Base-by-base conservation (phyloP, 805 yeast species). In the Lipomyces starkeyi region DNA sequence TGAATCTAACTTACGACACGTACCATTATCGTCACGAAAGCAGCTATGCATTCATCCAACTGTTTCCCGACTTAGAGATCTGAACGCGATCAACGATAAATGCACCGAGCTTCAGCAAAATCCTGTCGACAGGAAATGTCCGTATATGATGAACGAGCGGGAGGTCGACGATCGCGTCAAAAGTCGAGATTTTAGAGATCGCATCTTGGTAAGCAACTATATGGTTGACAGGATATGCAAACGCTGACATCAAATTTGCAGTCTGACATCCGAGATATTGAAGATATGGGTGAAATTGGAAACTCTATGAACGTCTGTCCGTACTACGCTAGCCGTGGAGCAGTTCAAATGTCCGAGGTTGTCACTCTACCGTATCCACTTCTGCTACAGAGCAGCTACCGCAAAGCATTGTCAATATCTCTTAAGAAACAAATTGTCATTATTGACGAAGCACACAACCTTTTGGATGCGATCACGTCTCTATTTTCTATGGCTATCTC, bases 381-480 rank as follows among this genome's bases (percentile, higher is more conserved):
- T 70, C 77, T 93, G 14, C 79, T 91, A 0, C 90, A 88, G 68
- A 83, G 83, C 13, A 80, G 82, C 7, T 80, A 95, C 0, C 81
- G 97, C 72, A 82, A 83, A 4, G 80, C 87, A 0, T 75, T 93
- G 56, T 85, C 86, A 0, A 75, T 93, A 5, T 83, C 87, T 54
- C 74, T 93, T 9, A 83, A 84, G 62, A 84, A 86, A 65, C 83
- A 93, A 0, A 84, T 93, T 1, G 86, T 94, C 0, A 85, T 94
- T 4, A 88, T 93, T 34, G 98, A 93, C 77, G 98, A 93, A 76
- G 98, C 98, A 0, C 98, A 93, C 76, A 93, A 93, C 76, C 79
- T 93, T 56, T 76, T 92, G 35, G 97, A 93, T 72, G 87, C 93
- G 0, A 86, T 93, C 2, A 85, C 88, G 1, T 79, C 89, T 1